phyloP scores from a whole-genome alignment of 148 eudicot genomes.

The Amaranthus cruentus region DNA sequence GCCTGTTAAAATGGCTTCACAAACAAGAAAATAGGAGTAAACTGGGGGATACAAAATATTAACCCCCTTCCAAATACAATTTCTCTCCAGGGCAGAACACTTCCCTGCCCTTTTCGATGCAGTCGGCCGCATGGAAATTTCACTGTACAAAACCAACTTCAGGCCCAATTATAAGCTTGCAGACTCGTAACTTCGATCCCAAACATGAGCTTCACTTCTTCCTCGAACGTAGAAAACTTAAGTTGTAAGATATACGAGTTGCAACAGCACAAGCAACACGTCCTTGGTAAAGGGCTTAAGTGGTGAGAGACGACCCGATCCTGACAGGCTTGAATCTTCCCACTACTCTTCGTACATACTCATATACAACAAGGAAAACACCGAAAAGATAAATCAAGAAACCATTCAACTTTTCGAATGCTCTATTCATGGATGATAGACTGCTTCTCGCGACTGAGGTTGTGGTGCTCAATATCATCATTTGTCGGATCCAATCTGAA shows the following conservation, averaged over 20 bases:
- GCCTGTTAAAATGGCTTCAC: not conserved
- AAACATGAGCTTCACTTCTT: not conserved
- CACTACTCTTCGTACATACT: slow-evolving; percentile 46
- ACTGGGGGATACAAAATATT: not conserved
- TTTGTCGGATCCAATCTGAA: slow-evolving; percentile 45
- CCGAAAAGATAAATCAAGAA: slow-evolving; percentile 52
- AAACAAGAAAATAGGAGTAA: not conserved
- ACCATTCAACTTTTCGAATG: slow-evolving; percentile 39
- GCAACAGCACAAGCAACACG: not conserved
- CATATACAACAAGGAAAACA: slow-evolving; percentile 53
- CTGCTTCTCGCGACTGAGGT: slow-evolving; percentile 36
- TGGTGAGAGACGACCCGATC: slow-evolving; percentile 50
- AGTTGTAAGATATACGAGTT: not conserved
- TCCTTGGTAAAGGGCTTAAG: slow-evolving; percentile 20
- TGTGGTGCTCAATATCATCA: slow-evolving; percentile 29
- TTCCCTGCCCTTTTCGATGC: not conserved
- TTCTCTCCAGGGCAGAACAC: not conserved
- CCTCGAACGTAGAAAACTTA: not conserved
- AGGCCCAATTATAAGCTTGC: not conserved
- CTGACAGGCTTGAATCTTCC: slow-evolving; percentile 64
- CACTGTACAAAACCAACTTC: not conserved
- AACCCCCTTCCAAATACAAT: not conserved
- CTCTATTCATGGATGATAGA: slow-evolving; percentile 28
- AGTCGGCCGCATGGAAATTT: not conserved
- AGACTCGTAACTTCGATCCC: not conserved